Conservation (phyloP, 2,329 filamentous ascomycete genomes). For the Colletotrichum kahawae region DNA sequence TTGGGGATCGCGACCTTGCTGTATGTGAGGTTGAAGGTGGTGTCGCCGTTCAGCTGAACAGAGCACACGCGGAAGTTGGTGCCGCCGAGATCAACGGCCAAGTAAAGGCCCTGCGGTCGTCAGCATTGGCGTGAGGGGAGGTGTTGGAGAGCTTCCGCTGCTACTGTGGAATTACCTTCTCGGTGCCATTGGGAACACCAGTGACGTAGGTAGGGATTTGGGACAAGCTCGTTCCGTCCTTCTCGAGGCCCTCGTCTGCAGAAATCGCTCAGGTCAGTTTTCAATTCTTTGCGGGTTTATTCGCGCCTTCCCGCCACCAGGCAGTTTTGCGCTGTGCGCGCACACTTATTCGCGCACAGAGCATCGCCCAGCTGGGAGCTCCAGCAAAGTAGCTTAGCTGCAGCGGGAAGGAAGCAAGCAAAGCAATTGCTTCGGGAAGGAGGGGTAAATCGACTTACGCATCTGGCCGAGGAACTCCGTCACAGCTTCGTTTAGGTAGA, state of each 20-base stretch:
- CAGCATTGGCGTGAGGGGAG: neutral
- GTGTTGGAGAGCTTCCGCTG: neutral
- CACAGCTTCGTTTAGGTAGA: slow-evolving; percentile 80
- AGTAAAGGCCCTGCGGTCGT: slow-evolving; percentile 80
- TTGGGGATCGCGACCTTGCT: slow-evolving; percentile 91
- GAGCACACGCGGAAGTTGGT: slow-evolving; percentile 99
- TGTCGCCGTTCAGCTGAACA: slow-evolving; percentile 90
- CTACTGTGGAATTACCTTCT: slow-evolving; percentile 70
- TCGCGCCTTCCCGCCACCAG: neutral
- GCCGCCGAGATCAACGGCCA: slow-evolving; percentile 96
- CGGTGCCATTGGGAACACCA: slow-evolving; percentile 92
- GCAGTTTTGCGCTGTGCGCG: neutral
- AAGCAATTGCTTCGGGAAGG: neutral
- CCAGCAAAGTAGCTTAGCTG: neutral
- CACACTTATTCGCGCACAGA: neutral
- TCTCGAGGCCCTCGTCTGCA: slow-evolving; percentile 79
- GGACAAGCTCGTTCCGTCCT: slow-evolving; percentile 81
- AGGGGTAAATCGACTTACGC: slow-evolving; percentile 50
- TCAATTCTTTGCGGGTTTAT: neutral
- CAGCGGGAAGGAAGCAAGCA: neutral
- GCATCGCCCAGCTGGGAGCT: neutral
- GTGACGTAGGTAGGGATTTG: slow-evolving; percentile 99
- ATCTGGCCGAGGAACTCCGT: slow-evolving; percentile 88
- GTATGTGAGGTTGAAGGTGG: slow-evolving; percentile 91
- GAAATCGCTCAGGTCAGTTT: neutral